These are phyloP conservation scores for Thelonectria olida DNA, from an alignment of 2,329 filamentous ascomycete species.

Conservation along the genomic window DNA sequence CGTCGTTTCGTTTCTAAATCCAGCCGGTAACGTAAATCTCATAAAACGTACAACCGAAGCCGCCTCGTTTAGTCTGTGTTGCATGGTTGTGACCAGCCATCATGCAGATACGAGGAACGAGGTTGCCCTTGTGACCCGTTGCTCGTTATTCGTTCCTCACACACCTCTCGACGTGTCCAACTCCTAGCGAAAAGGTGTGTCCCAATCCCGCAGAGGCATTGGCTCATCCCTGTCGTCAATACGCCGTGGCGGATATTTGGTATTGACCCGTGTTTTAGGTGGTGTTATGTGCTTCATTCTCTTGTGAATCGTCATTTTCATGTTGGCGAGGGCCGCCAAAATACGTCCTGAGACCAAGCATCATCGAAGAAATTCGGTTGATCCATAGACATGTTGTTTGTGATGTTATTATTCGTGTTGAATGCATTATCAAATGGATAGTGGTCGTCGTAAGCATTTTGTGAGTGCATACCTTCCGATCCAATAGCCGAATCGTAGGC, in stretches of 20 bases:
- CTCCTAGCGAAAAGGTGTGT: neutral
- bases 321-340: no score
- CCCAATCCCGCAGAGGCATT: neutral
- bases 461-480: neutral
- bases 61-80: constrained; percentile 1
- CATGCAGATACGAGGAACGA: constrained; percentile 7
- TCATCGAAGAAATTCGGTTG: neutral
- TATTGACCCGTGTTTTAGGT: no score
- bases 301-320: no score
- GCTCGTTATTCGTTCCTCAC: neutral
- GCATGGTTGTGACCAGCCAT: neutral
- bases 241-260: no score
- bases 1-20: no score
- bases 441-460: neutral
- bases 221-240: no score
- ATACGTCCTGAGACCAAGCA: neutral
- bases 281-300: no score
- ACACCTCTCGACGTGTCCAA: neutral
- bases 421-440: neutral
- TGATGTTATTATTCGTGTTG: neutral
- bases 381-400: neutral
- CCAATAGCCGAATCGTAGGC: constrained; percentile 3
- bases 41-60: neutral
- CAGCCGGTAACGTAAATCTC: neutral
- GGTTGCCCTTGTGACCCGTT: neutral